Base-by-base conservation (phyloP, 805 yeast genomes). In the Saccharomycopsis babjevae region DNA sequence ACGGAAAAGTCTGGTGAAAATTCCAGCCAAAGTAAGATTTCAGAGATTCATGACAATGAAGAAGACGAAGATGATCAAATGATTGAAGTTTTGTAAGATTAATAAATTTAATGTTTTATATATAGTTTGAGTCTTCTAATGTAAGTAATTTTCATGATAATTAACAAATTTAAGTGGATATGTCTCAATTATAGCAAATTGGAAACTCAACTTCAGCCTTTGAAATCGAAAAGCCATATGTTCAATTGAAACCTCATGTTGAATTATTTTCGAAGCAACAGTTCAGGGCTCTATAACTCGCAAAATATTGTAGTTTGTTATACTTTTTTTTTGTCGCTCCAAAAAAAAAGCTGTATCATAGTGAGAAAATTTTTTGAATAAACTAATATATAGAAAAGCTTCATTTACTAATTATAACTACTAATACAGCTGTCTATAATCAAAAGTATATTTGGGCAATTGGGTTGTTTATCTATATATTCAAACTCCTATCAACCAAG, bases 1-100 rank as follows among this genome's bases (percentile, higher is more conserved):
- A 80, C 82, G 40, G 68, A 66, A 10, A 65, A 64, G n/a, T 61
- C 67, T 10, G 71, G 64, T 10, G 69, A 67, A 20, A 74, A 77
- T 64, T 77, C 59, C 20, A 30, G 58, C 16, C 62, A 57, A 34
- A 42, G 20, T 20, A 59, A 43, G 50, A 28, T 13, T 1, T 25
- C 36, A 34, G 57, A 56, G 22, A 30, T 20, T 8, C 40, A 55
- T 30, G 57, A 55, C 20, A 54, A 42, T 3, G 58, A 57, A 5
- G 57, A 40, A 13, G 63, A 60, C 22, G 63, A 63, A 40, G 63
- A 62, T 43, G 64, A 63, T 30, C 22, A 62, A 34, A 60, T 62
- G 18, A 52, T 62, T 16, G 65, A 62, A 43, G 63, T 62, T 7
- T 54, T 62, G 42, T 62, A 60, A 32, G 30, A 39, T 10, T 22